Base-by-base conservation (phyloP, 2,329 filamentous ascomycete genomes). In the Myotisia sp. region DNA sequence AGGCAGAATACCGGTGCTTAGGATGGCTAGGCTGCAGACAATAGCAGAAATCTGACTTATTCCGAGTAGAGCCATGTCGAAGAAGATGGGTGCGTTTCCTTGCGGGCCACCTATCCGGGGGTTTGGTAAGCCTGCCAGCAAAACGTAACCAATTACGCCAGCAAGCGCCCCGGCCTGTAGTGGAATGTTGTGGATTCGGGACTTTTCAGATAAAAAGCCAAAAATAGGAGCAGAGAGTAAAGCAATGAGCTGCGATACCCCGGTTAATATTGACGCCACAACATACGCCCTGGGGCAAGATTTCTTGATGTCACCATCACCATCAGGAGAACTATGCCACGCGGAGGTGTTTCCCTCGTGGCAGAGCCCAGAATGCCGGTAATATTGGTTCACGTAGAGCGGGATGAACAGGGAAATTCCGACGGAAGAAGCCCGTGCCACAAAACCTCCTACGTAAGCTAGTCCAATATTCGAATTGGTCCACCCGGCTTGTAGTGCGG, bases 21-120 rank as follows among this genome's bases (percentile, higher is more conserved):
- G 68, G 1, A 90, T 74, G 1, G 82, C 85, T n/a, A 98, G 69
- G 43, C 83, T 92, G 60, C 86, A 94, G 1, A 98, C 90, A 39
- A 98, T 95, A 7, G 85, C 80, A 2, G 87, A 90, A 41, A 98
- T 95, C 57, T 98, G 90, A 48, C 83, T 92, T 50, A 93, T 73
- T 9, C 90, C 90, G 24, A 95, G 74, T 12, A 93, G 60, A 0
- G 78, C 72, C 26, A 85, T 83, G 10, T 87, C 70, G 8, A 86
- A 43, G 50, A 92, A 85, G 10, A 93, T 74, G 7, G 60, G 64
- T 0, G 72, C 68, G 21, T 67, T 73, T 12, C 81, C 82, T 21
- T 80, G 74, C 17, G 78, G 65, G 3, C 75, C 76, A 19, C 68
- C 71, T 36, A 75, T 74, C 48, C 93, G 81, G 0, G 86, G 85